These are phyloP conservation scores for Cucurbita argyrosperma DNA, from an alignment of 306 rosid genomes.

Conservation along the genomic window DNA sequence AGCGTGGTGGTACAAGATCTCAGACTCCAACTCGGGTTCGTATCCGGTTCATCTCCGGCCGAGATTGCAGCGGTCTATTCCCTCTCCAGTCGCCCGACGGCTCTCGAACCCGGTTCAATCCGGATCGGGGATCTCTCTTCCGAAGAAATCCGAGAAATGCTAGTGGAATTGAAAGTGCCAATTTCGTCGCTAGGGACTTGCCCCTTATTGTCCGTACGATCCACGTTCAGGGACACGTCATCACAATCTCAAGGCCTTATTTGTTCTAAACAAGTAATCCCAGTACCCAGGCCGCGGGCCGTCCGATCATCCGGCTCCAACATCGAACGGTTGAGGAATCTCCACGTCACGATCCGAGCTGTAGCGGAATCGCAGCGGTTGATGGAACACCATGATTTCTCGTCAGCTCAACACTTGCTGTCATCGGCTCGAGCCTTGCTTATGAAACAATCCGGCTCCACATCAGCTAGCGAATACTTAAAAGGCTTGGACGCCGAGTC, in stretches of 20 bases:
- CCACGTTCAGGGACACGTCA: constrained; percentile 41
- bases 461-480: constrained; percentile 37
- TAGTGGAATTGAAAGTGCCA: constrained; percentile 57
- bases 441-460: constrained; percentile 33
- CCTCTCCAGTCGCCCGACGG: constrained; percentile 29
- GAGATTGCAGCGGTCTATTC: constrained; percentile 68
- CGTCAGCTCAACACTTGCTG: constrained; percentile 49
- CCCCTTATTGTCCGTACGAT: constrained; percentile 46
- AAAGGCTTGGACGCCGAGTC: constrained; percentile 58
- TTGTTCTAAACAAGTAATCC: constrained; percentile 36
- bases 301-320: constrained; percentile 35
- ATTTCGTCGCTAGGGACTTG: constrained; percentile 44
- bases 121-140: constrained; percentile 46
- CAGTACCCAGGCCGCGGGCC: constrained; percentile 51
- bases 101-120: constrained; percentile 26
- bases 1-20: constrained; percentile 57
- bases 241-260: constrained; percentile 31
- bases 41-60: constrained; percentile 33
- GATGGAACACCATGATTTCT: constrained; percentile 29
- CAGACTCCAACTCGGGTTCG: constrained; percentile 39
- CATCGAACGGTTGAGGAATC: constrained; percentile 44
- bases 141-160: constrained; percentile 59
- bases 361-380: constrained; percentile 67
- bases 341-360: constrained; percentile 64
- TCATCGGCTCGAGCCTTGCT: constrained; percentile 69